These are phyloP conservation scores for Hyphopichia burtonii DNA, from an alignment of 1,139 yeast genomes.

Conservation along the genomic window DNA sequence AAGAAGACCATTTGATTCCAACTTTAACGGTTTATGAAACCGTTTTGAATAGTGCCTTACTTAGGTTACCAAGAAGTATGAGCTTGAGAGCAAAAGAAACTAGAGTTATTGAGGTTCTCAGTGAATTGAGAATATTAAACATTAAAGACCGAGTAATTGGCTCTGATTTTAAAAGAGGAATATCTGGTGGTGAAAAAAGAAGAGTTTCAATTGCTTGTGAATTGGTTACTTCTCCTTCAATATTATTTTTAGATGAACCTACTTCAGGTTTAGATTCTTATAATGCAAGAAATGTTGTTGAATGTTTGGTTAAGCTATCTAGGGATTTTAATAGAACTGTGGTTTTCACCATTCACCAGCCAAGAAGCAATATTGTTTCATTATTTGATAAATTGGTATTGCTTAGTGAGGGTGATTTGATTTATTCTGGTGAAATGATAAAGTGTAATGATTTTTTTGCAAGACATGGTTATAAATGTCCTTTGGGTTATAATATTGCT, in stretches of 20 bases:
- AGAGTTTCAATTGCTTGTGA: constrained; percentile 91
- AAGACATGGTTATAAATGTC: constrained; percentile 77
- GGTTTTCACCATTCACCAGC: constrained; percentile 93
- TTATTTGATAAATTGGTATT: constrained; percentile 79
- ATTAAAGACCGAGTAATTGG: constrained; percentile 89
- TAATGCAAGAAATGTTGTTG: constrained; percentile 89
- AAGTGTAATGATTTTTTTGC: constrained; percentile 72
- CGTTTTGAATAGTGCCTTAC: constrained; percentile 84
- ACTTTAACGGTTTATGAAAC: constrained; percentile 96
- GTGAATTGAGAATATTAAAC: constrained; percentile 77
- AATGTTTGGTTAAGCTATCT: constrained; percentile 77
- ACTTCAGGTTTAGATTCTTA: constrained; percentile 94
- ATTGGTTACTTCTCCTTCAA: constrained; percentile 80
- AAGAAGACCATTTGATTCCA: constrained; percentile 87
- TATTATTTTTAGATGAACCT: constrained; percentile 82
- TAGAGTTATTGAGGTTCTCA: constrained; percentile 80
- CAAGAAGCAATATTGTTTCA: constrained; percentile 94
- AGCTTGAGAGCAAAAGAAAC: constrained; percentile 66
- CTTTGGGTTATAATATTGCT: constrained; percentile 88
- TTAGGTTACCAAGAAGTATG: constrained; percentile 83
- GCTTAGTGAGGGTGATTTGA: constrained; percentile 80
- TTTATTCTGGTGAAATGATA: constrained; percentile 82
- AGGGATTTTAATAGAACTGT: constrained; percentile 81
- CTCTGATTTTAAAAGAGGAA: constrained; percentile 84
- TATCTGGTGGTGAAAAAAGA: constrained; percentile 91